Evolutionary conservation across 257 asterid species (phyloP), one percentile per base, ranked within the genome.

Genomic region (Forsythia suspensa): DNA sequence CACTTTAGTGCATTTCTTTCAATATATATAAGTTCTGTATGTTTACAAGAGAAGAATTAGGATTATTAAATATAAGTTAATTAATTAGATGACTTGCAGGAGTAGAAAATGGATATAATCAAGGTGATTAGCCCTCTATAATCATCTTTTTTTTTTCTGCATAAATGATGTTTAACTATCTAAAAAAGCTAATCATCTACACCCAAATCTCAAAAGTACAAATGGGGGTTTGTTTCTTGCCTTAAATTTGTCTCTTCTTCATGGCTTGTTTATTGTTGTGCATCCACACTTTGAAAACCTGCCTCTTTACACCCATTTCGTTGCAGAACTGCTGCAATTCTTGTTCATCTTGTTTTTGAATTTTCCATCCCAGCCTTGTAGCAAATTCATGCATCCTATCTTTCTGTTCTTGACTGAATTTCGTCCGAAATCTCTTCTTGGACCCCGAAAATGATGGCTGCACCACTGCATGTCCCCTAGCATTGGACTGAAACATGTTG

Each of bases 281-380:
- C 95, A 94, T 90, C 91, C 92, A 94, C 11, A 94, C 98, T 74
- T 92, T 94, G 79, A 92, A 92, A 8, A 89, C 98, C 72, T 88
- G 85, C n/a, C 95, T 84, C 68, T 86, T 89, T 15, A 94, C 83
- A 4, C 97, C 92, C 11, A 89, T 78, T 51, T 89, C 90, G 11
- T 41, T 44, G 79, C 97, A 93, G 46, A 88, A 88, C 36, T 78
- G 81, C 36, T 80, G 80, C 81, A 93, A 90, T 71, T 90, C 85
- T 71, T 85, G 61, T 37, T 86, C 97, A 57, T 93, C 92, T 71
- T 90, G 84, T 76, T 90, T 91, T 67, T 87, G 91, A 1, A 93
- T 85, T 70, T 79, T 86, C 97, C 97, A 93, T 11, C 89, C 97
- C 2, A 89, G 8, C 63, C 80, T 93, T 68, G 65, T 71, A 3